phyloP scores from a whole-genome alignment of 1,284 basidiomycete genomes.

The Ustilago sp. region DNA sequence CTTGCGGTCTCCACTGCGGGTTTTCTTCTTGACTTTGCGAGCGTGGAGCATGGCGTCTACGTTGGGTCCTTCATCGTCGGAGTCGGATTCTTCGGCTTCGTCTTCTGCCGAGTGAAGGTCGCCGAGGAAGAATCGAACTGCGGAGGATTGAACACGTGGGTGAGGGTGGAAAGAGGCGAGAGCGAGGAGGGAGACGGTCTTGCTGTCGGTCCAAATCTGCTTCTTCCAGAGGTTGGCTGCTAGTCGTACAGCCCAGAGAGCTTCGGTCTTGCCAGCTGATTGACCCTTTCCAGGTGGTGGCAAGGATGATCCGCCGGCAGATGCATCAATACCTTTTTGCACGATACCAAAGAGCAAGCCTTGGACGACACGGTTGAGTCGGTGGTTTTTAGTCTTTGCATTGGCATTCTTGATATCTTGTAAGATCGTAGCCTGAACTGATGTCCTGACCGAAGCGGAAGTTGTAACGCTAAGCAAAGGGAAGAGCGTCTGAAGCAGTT shows the following conservation, averaged over 20 bases:
- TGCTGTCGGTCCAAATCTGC: conserved; percentile 91
- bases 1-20: conserved; percentile 62
- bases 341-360: conserved; percentile 96
- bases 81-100: conserved; percentile 52
- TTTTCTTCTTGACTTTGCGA: conserved; percentile 68
- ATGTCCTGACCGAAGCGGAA: conserved; percentile 82
- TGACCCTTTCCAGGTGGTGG: conserved; percentile 72
- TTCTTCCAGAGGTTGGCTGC: conserved; percentile 96
- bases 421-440: conserved; percentile 95
- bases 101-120: conserved; percentile 67
- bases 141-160: conserved; percentile 93
- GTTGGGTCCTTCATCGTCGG: conserved; percentile 53
- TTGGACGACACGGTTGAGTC: conserved; percentile 95
- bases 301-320: conserved; percentile 21
- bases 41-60: conserved; percentile 61
- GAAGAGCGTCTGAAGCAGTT: conserved; percentile 91
- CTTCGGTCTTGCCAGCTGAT: conserved; percentile 74
- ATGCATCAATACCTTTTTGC: conserved; percentile 79
- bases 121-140: conserved; percentile 97
- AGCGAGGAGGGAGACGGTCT: conserved; percentile 91
- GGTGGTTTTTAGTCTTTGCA: conserved; percentile 88
- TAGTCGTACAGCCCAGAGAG: conserved; percentile 96
- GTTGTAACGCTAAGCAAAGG: conserved; percentile 87
- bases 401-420: conserved; percentile 95
- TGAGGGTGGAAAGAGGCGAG: conserved; percentile 94